These are phyloP conservation scores for Nemophila menziesii DNA, from an alignment of 257 asterid genomes.

Conservation along the genomic window DNA sequence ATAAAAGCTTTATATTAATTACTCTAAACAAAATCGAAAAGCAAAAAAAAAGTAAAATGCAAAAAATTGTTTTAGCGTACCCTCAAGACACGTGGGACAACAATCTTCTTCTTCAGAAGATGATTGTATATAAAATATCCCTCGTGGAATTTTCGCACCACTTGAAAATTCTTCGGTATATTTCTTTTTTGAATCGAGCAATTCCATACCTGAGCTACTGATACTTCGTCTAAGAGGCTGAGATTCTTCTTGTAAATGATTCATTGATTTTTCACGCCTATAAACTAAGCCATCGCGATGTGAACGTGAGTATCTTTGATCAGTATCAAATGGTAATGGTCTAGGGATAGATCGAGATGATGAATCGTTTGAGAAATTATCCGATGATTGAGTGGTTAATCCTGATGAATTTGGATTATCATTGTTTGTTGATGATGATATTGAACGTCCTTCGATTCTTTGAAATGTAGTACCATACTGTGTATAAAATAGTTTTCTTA, in stretches of 20 bases:
- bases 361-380: conserved; percentile 40
- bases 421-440: conserved; percentile 38
- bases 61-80: conserved; percentile 11
- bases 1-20: conserved; percentile 2
- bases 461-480: conserved; percentile 51
- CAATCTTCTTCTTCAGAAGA: conserved; percentile 30
- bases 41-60: neutral
- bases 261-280: conserved; percentile 46
- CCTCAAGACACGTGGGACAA: conserved; percentile 68
- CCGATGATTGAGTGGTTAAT: conserved; percentile 20
- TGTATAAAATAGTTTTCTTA: conserved; percentile 3
- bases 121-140: no score
- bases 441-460: conserved; percentile 35
- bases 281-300: conserved; percentile 54
- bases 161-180: no score
- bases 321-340: conserved; percentile 58
- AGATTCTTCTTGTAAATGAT: conserved; percentile 6
- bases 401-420: conserved; percentile 32
- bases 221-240: conserved; percentile 4
- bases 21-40: neutral
- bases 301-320: conserved; percentile 39
- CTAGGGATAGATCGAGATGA: conserved; percentile 63
- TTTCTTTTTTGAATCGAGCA: conserved; percentile 9
- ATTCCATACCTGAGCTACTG: conserved; percentile 5
- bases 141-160: no score